phyloP scores from a whole-genome alignment of 2,329 filamentous ascomycete species.

The Claviceps sp. region DNA sequence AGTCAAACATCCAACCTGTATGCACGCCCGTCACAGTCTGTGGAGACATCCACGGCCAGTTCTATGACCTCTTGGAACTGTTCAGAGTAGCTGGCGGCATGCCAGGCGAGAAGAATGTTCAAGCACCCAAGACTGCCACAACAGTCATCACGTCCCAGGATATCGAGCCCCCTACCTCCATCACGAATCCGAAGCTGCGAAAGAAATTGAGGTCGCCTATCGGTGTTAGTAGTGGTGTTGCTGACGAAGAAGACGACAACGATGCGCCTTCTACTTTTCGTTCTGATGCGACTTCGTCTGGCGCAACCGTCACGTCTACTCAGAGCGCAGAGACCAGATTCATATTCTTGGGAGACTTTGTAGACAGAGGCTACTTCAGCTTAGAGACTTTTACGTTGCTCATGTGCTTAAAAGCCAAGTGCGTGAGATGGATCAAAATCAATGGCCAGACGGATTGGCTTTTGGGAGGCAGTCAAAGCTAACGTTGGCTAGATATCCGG shows the following conservation, averaged over 20 bases:
- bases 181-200: slow-evolving; percentile 74
- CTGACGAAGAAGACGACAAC: slow-evolving; percentile 34
- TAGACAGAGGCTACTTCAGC: slow-evolving; percentile 94
- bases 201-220: slow-evolving; percentile 57
- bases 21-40: slow-evolving; percentile 92
- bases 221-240: slow-evolving; percentile 31
- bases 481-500: slow-evolving; percentile 57
- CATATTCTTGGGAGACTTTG: slow-evolving; percentile 71
- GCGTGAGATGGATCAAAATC: slow-evolving; percentile 10
- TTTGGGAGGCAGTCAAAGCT: neutral
- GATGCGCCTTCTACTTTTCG: slow-evolving; percentile 14
- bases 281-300: slow-evolving; percentile 21
- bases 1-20: slow-evolving; percentile 98
- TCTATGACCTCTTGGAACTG: slow-evolving; percentile 93
- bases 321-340: slow-evolving; percentile 43
- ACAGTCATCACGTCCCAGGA: slow-evolving; percentile 79
- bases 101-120: slow-evolving; percentile 66
- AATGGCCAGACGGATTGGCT: neutral
- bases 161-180: slow-evolving; percentile 79
- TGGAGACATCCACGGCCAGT: slow-evolving; percentile 96
- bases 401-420: slow-evolving; percentile 79
- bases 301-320: slow-evolving; percentile 20
- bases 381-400: slow-evolving; percentile 95
- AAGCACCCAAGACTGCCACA: slow-evolving; percentile 54
- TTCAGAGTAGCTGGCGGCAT: slow-evolving; percentile 95